phyloP scores from a whole-genome alignment of 192 early-diverging fungal genomes.

The Linnemannia zychae region DNA sequence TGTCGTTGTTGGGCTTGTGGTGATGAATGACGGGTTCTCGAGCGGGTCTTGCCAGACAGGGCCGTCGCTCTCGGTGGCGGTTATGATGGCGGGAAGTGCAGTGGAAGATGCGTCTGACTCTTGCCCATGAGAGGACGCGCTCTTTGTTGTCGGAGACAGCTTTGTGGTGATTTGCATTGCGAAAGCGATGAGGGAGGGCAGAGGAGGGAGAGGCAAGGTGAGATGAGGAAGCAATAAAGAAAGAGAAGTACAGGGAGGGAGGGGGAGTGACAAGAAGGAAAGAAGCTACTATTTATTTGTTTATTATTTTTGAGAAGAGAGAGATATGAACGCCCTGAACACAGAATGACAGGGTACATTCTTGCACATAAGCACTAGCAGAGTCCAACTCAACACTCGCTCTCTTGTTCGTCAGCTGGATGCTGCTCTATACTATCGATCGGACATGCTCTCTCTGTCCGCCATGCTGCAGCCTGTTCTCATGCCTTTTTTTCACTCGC shows the following conservation, averaged over 20 bases:
- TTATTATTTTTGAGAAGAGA: neutral
- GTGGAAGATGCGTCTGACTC: neutral
- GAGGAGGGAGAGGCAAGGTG: neutral
- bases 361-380: neutral
- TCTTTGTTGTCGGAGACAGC: neutral
- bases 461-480: neutral
- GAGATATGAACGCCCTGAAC: neutral
- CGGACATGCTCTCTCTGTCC: neutral
- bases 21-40: conserved; percentile 22
- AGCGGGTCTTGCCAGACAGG: conserved; percentile 5
- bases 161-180: neutral
- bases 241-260: neutral
- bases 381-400: neutral
- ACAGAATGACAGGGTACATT: neutral
- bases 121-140: neutral
- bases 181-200: neutral
- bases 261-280: neutral
- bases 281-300: neutral
- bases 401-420: no score
- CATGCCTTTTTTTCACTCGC: neutral
- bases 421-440: neutral
- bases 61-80: neutral
- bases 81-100: neutral
- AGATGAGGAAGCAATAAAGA: neutral
- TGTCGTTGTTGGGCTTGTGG: conserved; percentile 24